Evolutionary conservation across 495 filamentous ascomycete species (phyloP), one percentile per base, ranked within the genome.

Genomic region (Penicillium pulvis): DNA sequence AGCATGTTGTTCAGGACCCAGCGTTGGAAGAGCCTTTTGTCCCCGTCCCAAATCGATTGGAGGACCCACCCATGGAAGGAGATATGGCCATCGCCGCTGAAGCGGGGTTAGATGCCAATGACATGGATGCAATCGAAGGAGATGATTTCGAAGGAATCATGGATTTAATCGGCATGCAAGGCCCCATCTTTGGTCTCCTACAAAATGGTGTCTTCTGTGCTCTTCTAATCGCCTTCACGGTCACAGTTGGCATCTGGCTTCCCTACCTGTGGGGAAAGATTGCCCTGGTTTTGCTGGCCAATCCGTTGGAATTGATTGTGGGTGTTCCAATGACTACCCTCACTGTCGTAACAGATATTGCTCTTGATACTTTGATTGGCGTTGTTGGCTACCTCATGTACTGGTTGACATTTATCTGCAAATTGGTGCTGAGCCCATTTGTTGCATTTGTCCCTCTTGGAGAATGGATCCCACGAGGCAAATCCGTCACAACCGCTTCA

Each of bases 71-170:
- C n/a, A 51, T 56, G 24, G 61, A 69, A 48, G 71, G 55, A 20
- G 61, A 68, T 43, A 70, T 72, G 11, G 71, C 55, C 16, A 54
- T 50, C 6, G 75, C 75, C 28, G 75, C 71, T 28, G 75, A 79
- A 54, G 80, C 76, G 24, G 84, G 76, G 10, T 45, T 83, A 31
- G 85, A 89, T 64, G 69, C 78, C 6, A 87, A 89, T 51, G 82
- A 85, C 53, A 64, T 74, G 46, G 84, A 86, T 60, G 82, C 75
- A 35, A 73, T 84, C 35, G 94, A 98, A 61, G 91, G 88, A 10
- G 94, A 99, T 72, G 94, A 99, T 64, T 85, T 99, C n/a, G 94
- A 99, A 70, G 94, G 94, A 6, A 90, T 99, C 49, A 83, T 98
- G 79, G 94, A 99, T 68, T 82, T 99, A 11, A 87, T 99, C 35